Evolutionary conservation across 2,329 filamentous ascomycete species (phyloP).

Genomic region (Xylariales sp.): DNA sequence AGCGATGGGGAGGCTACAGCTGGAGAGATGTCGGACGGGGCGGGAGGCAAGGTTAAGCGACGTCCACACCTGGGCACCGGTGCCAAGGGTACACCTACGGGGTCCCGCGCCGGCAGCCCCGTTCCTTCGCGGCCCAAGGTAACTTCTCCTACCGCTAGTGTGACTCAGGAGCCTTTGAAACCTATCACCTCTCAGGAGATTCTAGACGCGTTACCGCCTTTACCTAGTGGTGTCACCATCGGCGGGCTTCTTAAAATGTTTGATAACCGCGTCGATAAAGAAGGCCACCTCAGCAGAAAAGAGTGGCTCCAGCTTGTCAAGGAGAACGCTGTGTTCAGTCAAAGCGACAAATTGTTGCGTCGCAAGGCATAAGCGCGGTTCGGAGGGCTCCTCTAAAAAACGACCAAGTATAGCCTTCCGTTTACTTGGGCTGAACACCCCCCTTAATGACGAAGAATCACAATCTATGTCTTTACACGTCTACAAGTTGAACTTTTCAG

Average conservation of each 20-base stretch:
- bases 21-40: constrained; percentile 73
- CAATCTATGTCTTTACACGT: constrained; percentile 6
- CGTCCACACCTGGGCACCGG: constrained; percentile 59
- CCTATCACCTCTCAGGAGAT: constrained; percentile 65
- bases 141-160: constrained; percentile 49
- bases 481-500: neutral
- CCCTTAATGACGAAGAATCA: neutral
- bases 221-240: constrained; percentile 64
- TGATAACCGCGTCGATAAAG: constrained; percentile 62
- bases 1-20: constrained; percentile 80
- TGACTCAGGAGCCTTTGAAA: constrained; percentile 35
- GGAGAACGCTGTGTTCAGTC: constrained; percentile 63
- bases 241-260: constrained; percentile 66
- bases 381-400: neutral
- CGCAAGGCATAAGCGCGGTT: constrained; percentile 51
- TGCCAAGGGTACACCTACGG: constrained; percentile 64
- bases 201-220: constrained; percentile 62
- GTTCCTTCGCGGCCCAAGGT: constrained; percentile 53
- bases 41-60: constrained; percentile 58
- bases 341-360: constrained; percentile 66
- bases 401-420: neutral
- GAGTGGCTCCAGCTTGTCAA: constrained; percentile 72
- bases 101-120: constrained; percentile 72
- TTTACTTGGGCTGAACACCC: constrained; percentile 6
- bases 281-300: constrained; percentile 62